A percentile compares a stretch with the other conserved stretches of the same genome.
phyloP scores from a whole-genome alignment of 768 basidiomycete species.

The Candolleomyces aberdarensis region DNA sequence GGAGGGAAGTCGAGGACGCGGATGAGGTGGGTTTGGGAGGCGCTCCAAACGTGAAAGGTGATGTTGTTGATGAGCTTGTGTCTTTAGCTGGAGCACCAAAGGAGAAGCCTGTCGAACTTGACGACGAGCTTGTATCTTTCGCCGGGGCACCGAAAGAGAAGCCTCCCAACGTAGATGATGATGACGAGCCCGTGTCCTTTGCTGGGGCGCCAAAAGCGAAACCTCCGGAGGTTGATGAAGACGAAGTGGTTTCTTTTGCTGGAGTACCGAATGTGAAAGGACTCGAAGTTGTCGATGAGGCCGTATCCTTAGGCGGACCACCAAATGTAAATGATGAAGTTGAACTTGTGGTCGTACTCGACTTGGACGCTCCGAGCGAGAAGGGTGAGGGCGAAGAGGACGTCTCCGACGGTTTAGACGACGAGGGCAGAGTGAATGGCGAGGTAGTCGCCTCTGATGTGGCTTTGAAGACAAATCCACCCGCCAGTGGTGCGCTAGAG shows the following conservation, averaged over 20 bases:
- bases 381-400: neutral
- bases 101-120: constrained; percentile 8
- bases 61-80: constrained; percentile 4
- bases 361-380: neutral
- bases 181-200: constrained; percentile 5
- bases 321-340: neutral
- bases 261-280: constrained; percentile 4
- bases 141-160: constrained; percentile 4
- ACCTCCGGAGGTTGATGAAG: constrained; percentile 14
- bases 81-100: neutral
- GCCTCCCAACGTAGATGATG: constrained; percentile 6
- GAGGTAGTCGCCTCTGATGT: neutral
- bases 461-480: neutral
- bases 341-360: neutral
- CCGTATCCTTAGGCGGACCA: neutral
- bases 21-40: neutral
- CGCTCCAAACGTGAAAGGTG: constrained; percentile 8
- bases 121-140: neutral
- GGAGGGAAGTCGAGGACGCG: constrained; percentile 1
- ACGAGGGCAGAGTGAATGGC: neutral
- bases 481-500: neutral
- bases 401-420: constrained; percentile 7
- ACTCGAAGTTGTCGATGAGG: neutral
- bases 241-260: neutral
- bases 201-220: neutral